Percentiles rank a stretch among this genome's conserved stretches.
Conservation (phyloP, 2,329 filamentous ascomycete species). For the Coleophoma crateriformis region DNA sequence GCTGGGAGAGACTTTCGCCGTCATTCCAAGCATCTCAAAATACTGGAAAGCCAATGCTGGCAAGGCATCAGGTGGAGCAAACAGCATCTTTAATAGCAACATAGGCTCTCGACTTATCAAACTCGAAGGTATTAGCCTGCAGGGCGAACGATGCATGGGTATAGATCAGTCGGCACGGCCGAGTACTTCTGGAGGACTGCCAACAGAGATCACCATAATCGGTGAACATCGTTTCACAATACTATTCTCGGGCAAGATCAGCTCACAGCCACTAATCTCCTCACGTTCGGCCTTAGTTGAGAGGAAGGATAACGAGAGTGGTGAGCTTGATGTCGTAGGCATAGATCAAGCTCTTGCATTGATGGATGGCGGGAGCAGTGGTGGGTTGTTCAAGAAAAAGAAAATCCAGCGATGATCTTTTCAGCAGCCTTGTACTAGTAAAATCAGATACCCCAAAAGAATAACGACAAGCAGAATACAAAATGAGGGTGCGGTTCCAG, state of each 20-base stretch:
- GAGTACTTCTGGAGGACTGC: conserved; percentile 6
- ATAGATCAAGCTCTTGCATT: conserved; percentile 55
- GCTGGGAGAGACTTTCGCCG: conserved; percentile 23
- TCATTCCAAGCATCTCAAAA: conserved; percentile 25
- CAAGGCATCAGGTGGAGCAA: conserved; percentile 10
- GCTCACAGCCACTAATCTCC: conserved; percentile 3
- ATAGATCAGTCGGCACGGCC: conserved; percentile 20
- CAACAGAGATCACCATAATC: conserved; percentile 22
- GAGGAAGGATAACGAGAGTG: conserved; percentile 11
- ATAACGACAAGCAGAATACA: not conserved
- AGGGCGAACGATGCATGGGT: conserved; percentile 25
- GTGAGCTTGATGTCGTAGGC: conserved; percentile 54
- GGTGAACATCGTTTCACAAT: conserved; percentile 26
- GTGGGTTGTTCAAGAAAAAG: conserved; percentile 8
- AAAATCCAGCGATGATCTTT: conserved; percentile 7
- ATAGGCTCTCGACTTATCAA: conserved; percentile 18
- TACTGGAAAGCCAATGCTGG: conserved; percentile 23
- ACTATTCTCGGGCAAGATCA: conserved; percentile 11
- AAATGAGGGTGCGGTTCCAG: not conserved
- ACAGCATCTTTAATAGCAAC: conserved; percentile 19
- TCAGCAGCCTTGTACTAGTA: not conserved
- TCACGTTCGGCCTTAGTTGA: conserved; percentile 14
- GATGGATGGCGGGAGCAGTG: conserved; percentile 35
- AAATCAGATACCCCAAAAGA: not conserved
- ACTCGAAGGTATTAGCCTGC: conserved; percentile 23